These are phyloP conservation scores for Austroboletus novae-zelandiae DNA, from an alignment of 1,284 basidiomycete species.

Conservation along the genomic window DNA sequence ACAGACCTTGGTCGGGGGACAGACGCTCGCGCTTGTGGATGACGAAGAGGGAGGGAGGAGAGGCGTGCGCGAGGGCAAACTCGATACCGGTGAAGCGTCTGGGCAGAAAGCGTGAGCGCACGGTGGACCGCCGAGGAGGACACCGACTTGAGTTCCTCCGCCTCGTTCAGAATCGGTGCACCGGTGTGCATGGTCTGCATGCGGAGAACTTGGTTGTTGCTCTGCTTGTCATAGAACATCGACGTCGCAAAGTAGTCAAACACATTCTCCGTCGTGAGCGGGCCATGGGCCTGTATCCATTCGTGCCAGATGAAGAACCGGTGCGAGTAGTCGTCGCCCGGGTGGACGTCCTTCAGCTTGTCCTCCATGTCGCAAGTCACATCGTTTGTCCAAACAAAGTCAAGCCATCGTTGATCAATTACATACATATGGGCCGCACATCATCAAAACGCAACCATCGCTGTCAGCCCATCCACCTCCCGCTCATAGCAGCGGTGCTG, in stretches of 20 bases:
- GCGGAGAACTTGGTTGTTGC: constrained; percentile 83
- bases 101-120: constrained; percentile 1
- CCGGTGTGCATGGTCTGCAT: constrained; percentile 88
- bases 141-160: constrained; percentile 73
- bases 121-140: neutral
- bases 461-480: constrained; percentile 54
- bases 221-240: constrained; percentile 89
- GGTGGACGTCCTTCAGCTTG: constrained; percentile 59
- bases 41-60: constrained; percentile 77
- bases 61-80: constrained; percentile 75
- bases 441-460: constrained; percentile 51
- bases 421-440: no score
- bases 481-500: constrained; percentile 62
- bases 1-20: constrained; percentile 75
- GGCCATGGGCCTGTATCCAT: constrained; percentile 76
- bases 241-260: constrained; percentile 84
- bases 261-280: constrained; percentile 70
- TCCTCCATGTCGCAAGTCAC: constrained; percentile 49
- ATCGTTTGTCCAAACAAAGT: no score
- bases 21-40: constrained; percentile 82
- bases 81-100: constrained; percentile 84
- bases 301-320: constrained; percentile 85
- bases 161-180: constrained; percentile 66
- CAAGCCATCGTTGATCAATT: no score
- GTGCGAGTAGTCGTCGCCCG: constrained; percentile 74